A percentile compares a stretch with the other conserved stretches of the same genome.
Conservation (phyloP, 257 asterid species). For the Penstemon eatonii region DNA sequence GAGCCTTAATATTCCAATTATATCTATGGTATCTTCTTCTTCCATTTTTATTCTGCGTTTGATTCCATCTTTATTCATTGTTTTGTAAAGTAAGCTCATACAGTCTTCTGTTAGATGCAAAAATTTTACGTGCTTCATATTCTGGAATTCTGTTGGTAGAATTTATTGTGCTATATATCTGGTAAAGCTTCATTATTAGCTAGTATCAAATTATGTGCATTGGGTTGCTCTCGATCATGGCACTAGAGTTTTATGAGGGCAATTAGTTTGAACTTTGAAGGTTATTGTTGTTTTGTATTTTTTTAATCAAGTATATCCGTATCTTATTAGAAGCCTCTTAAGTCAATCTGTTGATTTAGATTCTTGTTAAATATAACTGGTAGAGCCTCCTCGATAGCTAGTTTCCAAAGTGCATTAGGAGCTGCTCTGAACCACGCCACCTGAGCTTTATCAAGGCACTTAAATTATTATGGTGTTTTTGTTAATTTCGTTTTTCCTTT, state of each 20-base stretch:
- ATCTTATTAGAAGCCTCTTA: background rate
- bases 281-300: background rate
- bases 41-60: background rate
- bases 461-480: background rate
- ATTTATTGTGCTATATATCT: background rate
- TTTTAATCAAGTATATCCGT: too few species aligned
- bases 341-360: background rate
- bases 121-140: background rate
- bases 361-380: background rate
- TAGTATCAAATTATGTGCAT: slow-evolving; percentile 3
- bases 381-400: background rate
- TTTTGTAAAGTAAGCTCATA: slow-evolving; percentile 6
- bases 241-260: slow-evolving; percentile 2
- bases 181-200: background rate
- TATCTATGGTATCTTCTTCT: background rate
- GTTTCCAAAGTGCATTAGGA: background rate
- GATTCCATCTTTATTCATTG: background rate
- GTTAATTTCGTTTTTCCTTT: background rate
- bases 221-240: background rate
- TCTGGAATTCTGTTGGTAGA: slow-evolving; percentile 7
- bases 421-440: background rate
- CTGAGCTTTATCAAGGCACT: background rate
- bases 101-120: slow-evolving; percentile 3
- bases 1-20: slow-evolving; percentile 10
- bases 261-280: background rate